Conservation (phyloP, 345 rosid species). For the Salix koriyanagi region DNA sequence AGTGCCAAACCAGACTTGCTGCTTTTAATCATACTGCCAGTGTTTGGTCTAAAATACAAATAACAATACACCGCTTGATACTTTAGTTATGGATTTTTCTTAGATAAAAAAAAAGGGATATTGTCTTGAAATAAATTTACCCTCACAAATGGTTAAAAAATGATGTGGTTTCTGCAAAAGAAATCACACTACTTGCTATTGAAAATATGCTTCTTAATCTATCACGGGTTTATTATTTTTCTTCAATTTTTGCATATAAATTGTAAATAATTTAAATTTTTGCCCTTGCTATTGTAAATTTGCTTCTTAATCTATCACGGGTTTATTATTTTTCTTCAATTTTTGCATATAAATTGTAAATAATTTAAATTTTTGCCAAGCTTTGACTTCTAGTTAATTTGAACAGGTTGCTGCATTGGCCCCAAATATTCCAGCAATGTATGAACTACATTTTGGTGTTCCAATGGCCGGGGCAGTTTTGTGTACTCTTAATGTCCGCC, state of each 20-base stretch:
- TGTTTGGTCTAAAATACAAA: background rate
- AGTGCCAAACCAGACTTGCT: background rate
- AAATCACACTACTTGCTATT: background rate
- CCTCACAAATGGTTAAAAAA: background rate
- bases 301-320: background rate
- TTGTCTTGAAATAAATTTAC: background rate
- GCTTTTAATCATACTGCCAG: background rate
- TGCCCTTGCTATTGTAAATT: background rate
- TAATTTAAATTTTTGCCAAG: background rate
- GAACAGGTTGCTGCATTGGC: slow-evolving; percentile 56
- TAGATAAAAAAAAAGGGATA: background rate
- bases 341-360: background rate
- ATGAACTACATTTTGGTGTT: slow-evolving; percentile 63
- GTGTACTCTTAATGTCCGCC: slow-evolving; percentile 54
- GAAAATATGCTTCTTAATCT: background rate
- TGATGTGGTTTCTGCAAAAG: background rate
- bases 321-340: background rate
- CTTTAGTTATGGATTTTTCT: background rate
- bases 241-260: background rate
- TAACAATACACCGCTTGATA: background rate
- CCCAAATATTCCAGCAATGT: slow-evolving; percentile 58
- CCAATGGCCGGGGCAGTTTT: slow-evolving; percentile 67
- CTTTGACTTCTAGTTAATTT: background rate
- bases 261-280: background rate
- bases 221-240: background rate